Conservation (phyloP, 2,329 filamentous ascomycete genomes). For the Stagonosporopsis vannaccii region DNA sequence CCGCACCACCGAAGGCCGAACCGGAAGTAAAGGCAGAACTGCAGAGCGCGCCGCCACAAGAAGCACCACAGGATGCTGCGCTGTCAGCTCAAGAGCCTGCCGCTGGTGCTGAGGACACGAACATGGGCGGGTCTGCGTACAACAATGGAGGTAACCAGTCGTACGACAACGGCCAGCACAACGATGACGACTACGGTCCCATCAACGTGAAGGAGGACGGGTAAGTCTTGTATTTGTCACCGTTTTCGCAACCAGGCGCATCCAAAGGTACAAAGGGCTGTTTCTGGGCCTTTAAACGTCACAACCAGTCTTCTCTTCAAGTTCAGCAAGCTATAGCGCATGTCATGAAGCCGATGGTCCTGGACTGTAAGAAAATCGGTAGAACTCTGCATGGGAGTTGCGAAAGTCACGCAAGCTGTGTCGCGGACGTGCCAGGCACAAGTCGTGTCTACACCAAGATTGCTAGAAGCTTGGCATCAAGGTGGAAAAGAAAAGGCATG, state of each 20-base stretch:
- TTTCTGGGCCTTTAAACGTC: not conserved
- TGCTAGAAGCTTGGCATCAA: conserved; percentile 14
- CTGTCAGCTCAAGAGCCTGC: conserved; percentile 29
- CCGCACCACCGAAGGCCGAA: conserved; percentile 27
- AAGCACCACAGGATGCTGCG: conserved; percentile 26
- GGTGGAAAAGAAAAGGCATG: conserved; percentile 24
- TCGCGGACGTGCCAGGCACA: conserved; percentile 1
- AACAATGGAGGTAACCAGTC: conserved; percentile 41
- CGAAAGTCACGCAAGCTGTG: conserved; percentile 6
- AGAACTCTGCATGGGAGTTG: not conserved
- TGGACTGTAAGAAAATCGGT: conserved; percentile 7
- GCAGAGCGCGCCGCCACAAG: conserved; percentile 25
- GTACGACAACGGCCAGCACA: conserved; percentile 41
- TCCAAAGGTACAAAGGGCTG: conserved; percentile 30
- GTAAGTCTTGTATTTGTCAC: conserved; percentile 65
- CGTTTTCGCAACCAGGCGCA: conserved; percentile 27
- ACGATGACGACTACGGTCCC: conserved; percentile 55
- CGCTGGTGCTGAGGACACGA: conserved; percentile 34
- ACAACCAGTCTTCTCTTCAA: not conserved
- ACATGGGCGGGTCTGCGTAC: conserved; percentile 41
- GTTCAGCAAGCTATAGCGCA: not conserved
- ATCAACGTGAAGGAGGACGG: conserved; percentile 89
- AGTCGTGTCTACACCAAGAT: conserved; percentile 5
- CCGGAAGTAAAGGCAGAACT: conserved; percentile 33
- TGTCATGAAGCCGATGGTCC: not conserved